Evolutionary conservation across 176 grass and related monocot species (phyloP).

Genomic region (Stipa capillata): DNA sequence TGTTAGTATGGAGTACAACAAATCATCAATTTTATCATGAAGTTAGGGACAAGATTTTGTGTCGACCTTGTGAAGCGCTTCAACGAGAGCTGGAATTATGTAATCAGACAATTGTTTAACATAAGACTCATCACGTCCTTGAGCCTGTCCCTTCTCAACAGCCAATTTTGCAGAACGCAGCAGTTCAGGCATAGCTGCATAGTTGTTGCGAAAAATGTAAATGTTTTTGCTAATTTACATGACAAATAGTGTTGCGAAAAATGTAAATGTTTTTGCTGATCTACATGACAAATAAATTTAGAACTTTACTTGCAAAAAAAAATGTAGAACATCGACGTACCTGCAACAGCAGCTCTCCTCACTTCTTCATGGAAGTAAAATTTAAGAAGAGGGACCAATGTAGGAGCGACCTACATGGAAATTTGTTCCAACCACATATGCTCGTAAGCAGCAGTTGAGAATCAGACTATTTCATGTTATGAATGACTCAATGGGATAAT

Average conservation of each 20-base stretch:
- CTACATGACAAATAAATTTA: neutral
- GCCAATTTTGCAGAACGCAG: conserved; percentile 88
- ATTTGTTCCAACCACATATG: conserved; percentile 1
- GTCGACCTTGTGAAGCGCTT: conserved; percentile 88
- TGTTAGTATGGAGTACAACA: conserved; percentile 1
- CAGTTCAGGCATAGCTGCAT: conserved; percentile 91
- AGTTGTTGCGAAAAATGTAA: conserved; percentile 17
- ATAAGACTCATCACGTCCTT: conserved; percentile 88
- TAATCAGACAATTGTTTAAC: conserved; percentile 93
- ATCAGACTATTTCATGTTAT: neutral
- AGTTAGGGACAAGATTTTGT: neutral
- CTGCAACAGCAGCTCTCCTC: conserved; percentile 92
- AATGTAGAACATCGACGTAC: conserved; percentile 24
- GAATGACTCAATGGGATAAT: neutral
- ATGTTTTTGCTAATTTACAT: neutral
- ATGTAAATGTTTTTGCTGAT: too few relatives aligned
- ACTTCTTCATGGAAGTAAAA: conserved; percentile 99
- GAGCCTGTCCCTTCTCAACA: conserved; percentile 83
- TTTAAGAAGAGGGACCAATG: conserved; percentile 90
- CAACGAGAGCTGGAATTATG: conserved; percentile 96
- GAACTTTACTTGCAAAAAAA: too few relatives aligned
- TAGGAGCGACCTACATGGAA: conserved; percentile 79
- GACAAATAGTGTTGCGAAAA: neutral
- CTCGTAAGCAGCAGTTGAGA: neutral
- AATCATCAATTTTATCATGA: neutral